Evolutionary conservation across 352 stramenopile genomes (phyloP).

Genomic region (Pythium plurisporium): DNA sequence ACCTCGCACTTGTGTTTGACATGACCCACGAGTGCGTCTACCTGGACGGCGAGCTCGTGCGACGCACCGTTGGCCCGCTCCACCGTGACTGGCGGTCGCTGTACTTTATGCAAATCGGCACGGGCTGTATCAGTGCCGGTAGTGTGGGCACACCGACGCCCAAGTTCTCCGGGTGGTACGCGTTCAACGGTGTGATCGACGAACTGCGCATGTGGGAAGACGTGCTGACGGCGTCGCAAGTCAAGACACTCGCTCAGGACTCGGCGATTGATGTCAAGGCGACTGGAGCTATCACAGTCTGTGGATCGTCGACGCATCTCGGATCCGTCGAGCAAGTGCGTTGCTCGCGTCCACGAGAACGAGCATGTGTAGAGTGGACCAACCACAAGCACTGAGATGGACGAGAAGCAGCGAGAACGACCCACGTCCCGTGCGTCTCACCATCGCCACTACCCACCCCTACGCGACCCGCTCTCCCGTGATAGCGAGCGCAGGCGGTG

Average conservation of each 20-base stretch:
- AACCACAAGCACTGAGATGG: not conserved
- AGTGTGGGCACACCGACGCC: not conserved
- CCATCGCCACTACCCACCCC: not conserved
- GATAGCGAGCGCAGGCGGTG: not conserved
- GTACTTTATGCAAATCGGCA: not conserved
- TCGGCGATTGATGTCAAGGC: not conserved
- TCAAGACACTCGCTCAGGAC: not conserved
- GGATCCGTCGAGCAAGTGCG: conserved; percentile 3
- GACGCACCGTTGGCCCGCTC: not conserved
- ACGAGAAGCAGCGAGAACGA: not conserved
- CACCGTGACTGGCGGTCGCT: not conserved
- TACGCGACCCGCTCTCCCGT: not conserved
- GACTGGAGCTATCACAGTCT: not conserved
- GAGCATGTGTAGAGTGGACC: conserved; percentile 8
- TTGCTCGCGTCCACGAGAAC: conserved; percentile 19
- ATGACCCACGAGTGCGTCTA: not conserved
- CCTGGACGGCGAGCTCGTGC: not conserved
- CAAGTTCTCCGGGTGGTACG: not conserved
- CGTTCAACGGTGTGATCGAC: not conserved
- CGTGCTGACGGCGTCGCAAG: not conserved
- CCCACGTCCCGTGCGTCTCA: not conserved
- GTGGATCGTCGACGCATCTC: conserved; percentile 1
- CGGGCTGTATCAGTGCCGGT: not conserved
- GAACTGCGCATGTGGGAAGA: not conserved
- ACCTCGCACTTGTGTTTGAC: not conserved